phyloP scores from a whole-genome alignment of 139 green algal species.

The Volvox africanus region DNA sequence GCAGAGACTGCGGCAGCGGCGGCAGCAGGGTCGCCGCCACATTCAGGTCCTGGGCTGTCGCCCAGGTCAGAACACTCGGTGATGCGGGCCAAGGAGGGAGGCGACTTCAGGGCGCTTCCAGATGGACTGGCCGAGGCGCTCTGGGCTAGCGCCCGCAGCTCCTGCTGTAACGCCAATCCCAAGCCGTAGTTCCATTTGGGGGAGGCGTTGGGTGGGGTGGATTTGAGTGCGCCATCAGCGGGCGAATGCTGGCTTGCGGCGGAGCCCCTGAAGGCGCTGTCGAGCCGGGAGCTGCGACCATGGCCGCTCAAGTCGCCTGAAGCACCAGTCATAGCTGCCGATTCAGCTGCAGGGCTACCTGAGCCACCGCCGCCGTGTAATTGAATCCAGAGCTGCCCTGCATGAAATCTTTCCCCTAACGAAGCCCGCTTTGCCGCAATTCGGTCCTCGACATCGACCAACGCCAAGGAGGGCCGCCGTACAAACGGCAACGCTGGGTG shows the following conservation, averaged over 20 bases:
- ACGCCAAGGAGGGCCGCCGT: neutral
- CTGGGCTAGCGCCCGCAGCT: neutral
- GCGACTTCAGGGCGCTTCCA: neutral
- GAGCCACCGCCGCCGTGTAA: neutral
- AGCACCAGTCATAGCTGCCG: neutral
- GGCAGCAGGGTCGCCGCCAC: neutral
- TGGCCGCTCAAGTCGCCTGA: neutral
- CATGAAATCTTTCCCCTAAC: constrained; percentile 10
- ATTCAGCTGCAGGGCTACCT: neutral
- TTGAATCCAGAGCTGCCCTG: neutral
- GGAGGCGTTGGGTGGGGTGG: neutral
- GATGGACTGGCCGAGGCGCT: neutral
- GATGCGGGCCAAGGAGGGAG: neutral
- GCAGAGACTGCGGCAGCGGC: neutral
- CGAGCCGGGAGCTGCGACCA: neutral
- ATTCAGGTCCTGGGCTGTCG: neutral
- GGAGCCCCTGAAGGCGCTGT: neutral
- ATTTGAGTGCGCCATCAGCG: neutral
- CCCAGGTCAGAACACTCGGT: constrained; percentile 1
- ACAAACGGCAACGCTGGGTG: too few relatives aligned
- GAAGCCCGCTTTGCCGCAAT: neutral
- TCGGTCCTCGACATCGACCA: neutral
- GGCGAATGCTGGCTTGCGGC: neutral
- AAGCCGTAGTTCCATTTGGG: neutral
- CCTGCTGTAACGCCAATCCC: neutral